Percentiles rank a stretch among this genome's conserved stretches.
Conservation (phyloP, 2,329 filamentous ascomycete species). For the Cercospora sp. region DNA sequence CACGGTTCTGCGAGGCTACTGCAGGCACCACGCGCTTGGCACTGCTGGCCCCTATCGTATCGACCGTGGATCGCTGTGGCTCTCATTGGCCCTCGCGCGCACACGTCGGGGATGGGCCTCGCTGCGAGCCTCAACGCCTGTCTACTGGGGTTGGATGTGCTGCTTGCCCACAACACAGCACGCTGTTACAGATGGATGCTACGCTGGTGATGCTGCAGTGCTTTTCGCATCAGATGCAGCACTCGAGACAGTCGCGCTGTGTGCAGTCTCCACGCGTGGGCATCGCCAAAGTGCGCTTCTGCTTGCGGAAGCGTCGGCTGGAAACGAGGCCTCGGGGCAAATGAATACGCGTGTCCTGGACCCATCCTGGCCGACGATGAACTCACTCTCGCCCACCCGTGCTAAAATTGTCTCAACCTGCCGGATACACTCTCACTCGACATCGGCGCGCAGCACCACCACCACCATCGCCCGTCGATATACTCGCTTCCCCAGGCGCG, state of each 20-base stretch:
- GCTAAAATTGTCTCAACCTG: neutral
- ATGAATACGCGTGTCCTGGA: neutral
- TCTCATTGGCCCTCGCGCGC: neutral
- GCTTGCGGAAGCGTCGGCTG: neutral
- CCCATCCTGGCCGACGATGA: neutral
- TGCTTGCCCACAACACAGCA: neutral
- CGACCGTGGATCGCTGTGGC: neutral
- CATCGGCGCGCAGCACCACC: neutral
- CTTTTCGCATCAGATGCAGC: too few species aligned
- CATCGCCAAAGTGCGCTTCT: too few species aligned
- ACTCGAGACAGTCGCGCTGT: too few species aligned
- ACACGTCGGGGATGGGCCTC: neutral
- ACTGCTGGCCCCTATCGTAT: neutral
- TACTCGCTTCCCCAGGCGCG: neutral
- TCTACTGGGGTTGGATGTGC: neutral
- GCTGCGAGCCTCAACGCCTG: neutral
- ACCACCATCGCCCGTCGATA: neutral
- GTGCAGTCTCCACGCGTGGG: too few species aligned
- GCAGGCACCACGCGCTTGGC: neutral
- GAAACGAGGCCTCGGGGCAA: neutral
- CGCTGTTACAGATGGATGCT: neutral
- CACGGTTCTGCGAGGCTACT: neutral
- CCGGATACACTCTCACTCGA: neutral
- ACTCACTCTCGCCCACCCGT: neutral
- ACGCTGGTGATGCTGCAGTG: too few species aligned